These are phyloP conservation scores for Schizophyllum amplum DNA, from an alignment of 1,284 basidiomycete genomes.

Conservation along the genomic window DNA sequence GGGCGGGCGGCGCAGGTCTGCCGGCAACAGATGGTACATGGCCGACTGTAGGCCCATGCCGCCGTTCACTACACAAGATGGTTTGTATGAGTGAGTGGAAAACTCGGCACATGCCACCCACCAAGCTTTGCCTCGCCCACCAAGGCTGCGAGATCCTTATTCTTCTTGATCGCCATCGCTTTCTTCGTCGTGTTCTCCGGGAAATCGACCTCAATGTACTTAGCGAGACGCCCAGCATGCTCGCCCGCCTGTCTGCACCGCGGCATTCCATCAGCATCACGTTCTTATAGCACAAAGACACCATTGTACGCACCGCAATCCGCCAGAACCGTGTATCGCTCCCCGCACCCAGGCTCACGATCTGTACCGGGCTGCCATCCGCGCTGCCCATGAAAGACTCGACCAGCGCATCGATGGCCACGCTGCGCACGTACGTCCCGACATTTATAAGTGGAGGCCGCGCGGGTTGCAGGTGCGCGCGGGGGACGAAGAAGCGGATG, in stretches of 20 bases:
- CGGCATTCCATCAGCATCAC: slow-evolving; percentile 13
- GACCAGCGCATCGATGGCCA: slow-evolving; percentile 76
- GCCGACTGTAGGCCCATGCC: slow-evolving; percentile 60
- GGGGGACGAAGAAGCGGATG: slow-evolving; percentile 54
- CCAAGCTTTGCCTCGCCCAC: slow-evolving; percentile 45
- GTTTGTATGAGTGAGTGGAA: slow-evolving; percentile 1
- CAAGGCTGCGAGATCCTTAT: slow-evolving; percentile 44
- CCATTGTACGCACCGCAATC: slow-evolving; percentile 58
- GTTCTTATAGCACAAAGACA: slow-evolving; percentile 4
- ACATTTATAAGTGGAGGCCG: slow-evolving; percentile 90
- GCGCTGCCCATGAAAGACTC: slow-evolving; percentile 30
- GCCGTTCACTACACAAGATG: slow-evolving; percentile 42
- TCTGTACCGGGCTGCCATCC: slow-evolving; percentile 51
- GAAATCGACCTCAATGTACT: slow-evolving; percentile 90
- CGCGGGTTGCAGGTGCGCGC: slow-evolving; percentile 52
- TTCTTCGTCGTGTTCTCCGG: slow-evolving; percentile 78
- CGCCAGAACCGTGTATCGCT: slow-evolving; percentile 94
- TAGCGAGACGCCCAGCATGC: slow-evolving; percentile 35
- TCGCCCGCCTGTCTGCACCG: slow-evolving; percentile 41
- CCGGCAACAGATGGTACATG: slow-evolving; percentile 69
- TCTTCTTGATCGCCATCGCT: slow-evolving; percentile 73
- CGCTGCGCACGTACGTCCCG: slow-evolving; percentile 84
- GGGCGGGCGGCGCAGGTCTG: slow-evolving; percentile 60
- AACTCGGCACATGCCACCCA: slow-evolving; percentile 18
- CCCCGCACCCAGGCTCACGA: slow-evolving; percentile 86